Evolutionary conservation across 495 filamentous ascomycete species (phyloP), one percentile per base, ranked within the genome.

Genomic region (Rhizodiscina lignyota): DNA sequence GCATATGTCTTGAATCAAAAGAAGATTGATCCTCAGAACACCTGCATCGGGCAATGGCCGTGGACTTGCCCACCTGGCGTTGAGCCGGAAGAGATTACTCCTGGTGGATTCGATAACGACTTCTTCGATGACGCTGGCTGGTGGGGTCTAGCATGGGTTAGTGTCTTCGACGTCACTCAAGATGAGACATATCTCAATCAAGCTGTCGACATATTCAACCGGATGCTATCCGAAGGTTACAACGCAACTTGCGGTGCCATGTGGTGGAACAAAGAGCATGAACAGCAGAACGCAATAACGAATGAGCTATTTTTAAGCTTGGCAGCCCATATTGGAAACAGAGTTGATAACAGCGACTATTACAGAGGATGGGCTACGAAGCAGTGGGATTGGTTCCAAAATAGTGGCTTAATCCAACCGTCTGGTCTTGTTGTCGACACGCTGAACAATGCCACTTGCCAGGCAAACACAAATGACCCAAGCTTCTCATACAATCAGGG

Each of bases 401-500:
- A 51, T 12, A 67, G 63, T 33, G 74, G 71, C 1, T 64, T 87
- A 54, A 75, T 83, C 40, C 80, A 77, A 41, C 20, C 50, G 11
- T 48, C 79, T n/a, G 60, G 65, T 40, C 61, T 68, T 4, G 74
- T 87, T 53, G 79, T 83, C 47, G 79, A 87, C 45, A 77, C 77
- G 5, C 63, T 87, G 15, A 54, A 64, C 39, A 31, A 49, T 5
- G 50, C 50, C 2, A 61, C 54, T 23, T 83, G 78, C 58, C 58
- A 64, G 39, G 80, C 77, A 53, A 83, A 83, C 49, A 22, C 42
- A 6, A 63, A 64, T 20, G 52, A 56, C 22, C 62, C 63, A 5
- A 67, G 72, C 31, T 85, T 71, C 69, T 71, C 76, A 0, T 87
- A 87, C 59, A 87, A 84, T 57, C 80, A 87, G 54, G 80, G 79